phyloP scores from a whole-genome alignment of 352 stramenopile genomes.

The Pythium guiyangense region DNA sequence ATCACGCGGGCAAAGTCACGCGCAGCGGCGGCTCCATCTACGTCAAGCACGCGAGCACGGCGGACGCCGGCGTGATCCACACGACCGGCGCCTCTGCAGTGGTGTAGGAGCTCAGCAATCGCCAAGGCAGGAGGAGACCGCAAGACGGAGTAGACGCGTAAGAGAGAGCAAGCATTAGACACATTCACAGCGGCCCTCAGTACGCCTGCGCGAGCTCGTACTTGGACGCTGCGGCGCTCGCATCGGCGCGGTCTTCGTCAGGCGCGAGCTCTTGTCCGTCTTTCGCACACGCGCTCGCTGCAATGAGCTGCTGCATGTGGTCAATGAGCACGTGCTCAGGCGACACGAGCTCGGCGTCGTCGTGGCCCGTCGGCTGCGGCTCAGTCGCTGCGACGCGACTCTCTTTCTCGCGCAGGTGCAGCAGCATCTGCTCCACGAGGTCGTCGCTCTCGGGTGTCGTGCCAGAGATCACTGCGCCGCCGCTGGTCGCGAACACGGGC shows the following conservation, averaged over 20 bases:
- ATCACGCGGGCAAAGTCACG: slow-evolving; percentile 47
- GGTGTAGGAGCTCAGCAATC: background rate
- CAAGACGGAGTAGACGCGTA: background rate
- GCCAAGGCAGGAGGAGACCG: background rate
- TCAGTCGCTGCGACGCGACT: background rate
- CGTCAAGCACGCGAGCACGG: slow-evolving; percentile 20
- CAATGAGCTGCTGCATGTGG: background rate
- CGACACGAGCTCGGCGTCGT: slow-evolving; percentile 2
- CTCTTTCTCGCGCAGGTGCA: slow-evolving; percentile 11
- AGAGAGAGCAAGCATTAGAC: slow-evolving; percentile 3
- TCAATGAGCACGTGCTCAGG: background rate
- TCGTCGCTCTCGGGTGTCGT: slow-evolving; percentile 11
- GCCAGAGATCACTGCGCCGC: background rate
- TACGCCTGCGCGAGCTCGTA: slow-evolving; percentile 13
- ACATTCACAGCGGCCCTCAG: background rate
- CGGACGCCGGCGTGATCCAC: background rate
- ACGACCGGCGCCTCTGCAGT: background rate
- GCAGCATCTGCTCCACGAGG: slow-evolving; percentile 14
- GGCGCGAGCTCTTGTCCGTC: no score
- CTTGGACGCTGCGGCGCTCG: background rate
- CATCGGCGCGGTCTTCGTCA: no score
- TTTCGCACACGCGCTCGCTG: background rate
- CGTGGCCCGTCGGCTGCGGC: background rate
- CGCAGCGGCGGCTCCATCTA: slow-evolving; percentile 63
- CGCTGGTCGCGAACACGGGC: slow-evolving; percentile 16